These are phyloP conservation scores for Gymnopus androsaceus DNA, from an alignment of 1,284 basidiomycete species.

Conservation along the genomic window DNA sequence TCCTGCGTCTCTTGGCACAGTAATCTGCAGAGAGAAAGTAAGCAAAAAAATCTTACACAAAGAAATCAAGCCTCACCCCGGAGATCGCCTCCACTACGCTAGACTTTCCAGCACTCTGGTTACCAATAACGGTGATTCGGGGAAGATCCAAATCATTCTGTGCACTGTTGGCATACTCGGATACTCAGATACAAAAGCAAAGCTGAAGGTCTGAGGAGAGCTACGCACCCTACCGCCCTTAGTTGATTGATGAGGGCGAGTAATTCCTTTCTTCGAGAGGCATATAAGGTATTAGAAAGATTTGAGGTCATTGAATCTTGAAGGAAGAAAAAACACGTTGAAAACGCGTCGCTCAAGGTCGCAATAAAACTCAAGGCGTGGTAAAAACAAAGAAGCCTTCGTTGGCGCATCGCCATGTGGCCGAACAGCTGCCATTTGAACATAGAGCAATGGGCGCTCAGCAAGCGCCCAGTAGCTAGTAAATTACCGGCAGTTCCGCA, in stretches of 20 bases:
- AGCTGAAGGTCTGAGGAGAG: not conserved
- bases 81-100: slow-evolving; percentile 36
- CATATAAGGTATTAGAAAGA: slow-evolving; percentile 14
- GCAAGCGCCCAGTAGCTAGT: too few relatives aligned
- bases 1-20: slow-evolving; percentile 31
- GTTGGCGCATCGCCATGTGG: too few relatives aligned
- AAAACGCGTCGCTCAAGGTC: slow-evolving; percentile 1
- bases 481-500: too few relatives aligned
- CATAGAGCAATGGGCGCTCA: too few relatives aligned
- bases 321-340: not conserved
- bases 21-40: slow-evolving; percentile 20
- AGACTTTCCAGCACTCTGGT: slow-evolving; percentile 37
- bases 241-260: slow-evolving; percentile 19
- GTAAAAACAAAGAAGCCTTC: too few relatives aligned
- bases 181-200: not conserved
- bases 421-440: too few relatives aligned
- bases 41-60: not conserved
- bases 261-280: slow-evolving; percentile 15
- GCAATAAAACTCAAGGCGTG: too few relatives aligned
- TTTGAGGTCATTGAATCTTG: slow-evolving; percentile 8
- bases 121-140: slow-evolving; percentile 29
- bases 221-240: slow-evolving; percentile 16
- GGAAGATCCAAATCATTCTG: slow-evolving; percentile 30
- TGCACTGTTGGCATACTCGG: slow-evolving; percentile 16
- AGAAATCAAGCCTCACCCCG: too few relatives aligned